Conservation (phyloP, 371 early-diverging fungal species). For the Choanephora cucurbitarum region DNA sequence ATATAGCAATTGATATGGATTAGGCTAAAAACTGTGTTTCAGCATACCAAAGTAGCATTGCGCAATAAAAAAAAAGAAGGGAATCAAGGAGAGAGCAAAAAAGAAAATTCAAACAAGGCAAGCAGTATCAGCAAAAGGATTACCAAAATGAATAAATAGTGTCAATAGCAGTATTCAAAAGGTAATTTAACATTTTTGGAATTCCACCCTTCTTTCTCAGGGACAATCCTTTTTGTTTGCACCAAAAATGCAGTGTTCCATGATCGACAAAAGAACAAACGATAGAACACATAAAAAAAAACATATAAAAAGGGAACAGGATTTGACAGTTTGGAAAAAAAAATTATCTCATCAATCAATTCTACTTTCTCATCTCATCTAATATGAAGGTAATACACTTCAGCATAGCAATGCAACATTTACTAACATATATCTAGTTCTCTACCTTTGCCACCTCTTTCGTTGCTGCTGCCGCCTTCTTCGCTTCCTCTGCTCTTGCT, state of each 20-base stretch:
- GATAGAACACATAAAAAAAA: not conserved
- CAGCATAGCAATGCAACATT: not conserved
- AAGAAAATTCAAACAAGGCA: too few relatives aligned
- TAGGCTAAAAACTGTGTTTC: too few relatives aligned
- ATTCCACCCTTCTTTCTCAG: not conserved
- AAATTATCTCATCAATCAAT: conserved; percentile 1
- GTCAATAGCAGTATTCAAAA: not conserved
- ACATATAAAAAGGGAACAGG: not conserved
- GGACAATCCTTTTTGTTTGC: not conserved
- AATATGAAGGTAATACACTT: conserved; percentile 14
- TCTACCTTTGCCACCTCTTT: conserved; percentile 13
- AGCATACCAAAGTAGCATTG: too few relatives aligned
- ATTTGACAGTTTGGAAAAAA: not conserved
- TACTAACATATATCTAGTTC: conserved; percentile 14
- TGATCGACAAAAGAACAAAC: not conserved
- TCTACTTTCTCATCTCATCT: not conserved
- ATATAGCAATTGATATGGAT: too few relatives aligned
- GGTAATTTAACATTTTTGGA: not conserved
- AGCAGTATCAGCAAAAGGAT: too few relatives aligned
- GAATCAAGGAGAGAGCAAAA: too few relatives aligned
- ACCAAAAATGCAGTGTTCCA: not conserved
- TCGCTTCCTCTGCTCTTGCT: conserved; percentile 15
- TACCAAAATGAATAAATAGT: not conserved
- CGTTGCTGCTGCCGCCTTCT: conserved; percentile 5
- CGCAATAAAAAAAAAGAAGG: too few relatives aligned